phyloP scores from a whole-genome alignment of 2,329 filamentous ascomycete species.

The Hortaea werneckii region DNA sequence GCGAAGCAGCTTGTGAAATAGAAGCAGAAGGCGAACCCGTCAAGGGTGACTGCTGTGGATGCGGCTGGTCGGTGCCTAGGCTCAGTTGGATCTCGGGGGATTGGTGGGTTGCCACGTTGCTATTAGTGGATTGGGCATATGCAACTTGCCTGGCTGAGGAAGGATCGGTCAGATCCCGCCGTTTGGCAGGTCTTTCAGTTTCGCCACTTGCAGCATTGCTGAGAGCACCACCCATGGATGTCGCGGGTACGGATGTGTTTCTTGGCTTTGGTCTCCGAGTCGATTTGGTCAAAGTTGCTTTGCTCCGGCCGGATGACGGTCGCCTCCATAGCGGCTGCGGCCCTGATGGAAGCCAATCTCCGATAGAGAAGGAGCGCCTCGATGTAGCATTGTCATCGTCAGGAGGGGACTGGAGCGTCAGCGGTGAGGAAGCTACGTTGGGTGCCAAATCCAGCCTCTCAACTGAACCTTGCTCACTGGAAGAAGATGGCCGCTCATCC shows the following conservation, averaged over 20 bases:
- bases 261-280: constrained; percentile 17
- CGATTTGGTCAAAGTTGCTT: constrained; percentile 16
- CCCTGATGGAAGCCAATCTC: constrained; percentile 32
- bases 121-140: no score
- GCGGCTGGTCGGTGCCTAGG: no score
- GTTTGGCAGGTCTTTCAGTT: constrained; percentile 24
- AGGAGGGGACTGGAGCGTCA: constrained; percentile 10
- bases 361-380: constrained; percentile 42
- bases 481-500: constrained; percentile 15
- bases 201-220: constrained; percentile 28
- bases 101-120: no score
- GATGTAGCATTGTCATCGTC: constrained; percentile 23
- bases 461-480: constrained; percentile 9
- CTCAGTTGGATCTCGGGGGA: no score
- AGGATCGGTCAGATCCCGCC: constrained; percentile 27
- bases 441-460: constrained; percentile 6
- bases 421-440: constrained; percentile 18
- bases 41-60: no score
- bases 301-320: constrained; percentile 27
- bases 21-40: no score
- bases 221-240: constrained; percentile 29
- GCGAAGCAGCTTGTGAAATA: no score
- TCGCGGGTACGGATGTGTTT: constrained; percentile 21
- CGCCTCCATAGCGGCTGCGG: constrained; percentile 29
- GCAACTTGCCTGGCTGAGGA: no score